Conservation (phyloP, 805 yeast genomes). For the Yamadazyma insecticola region DNA sequence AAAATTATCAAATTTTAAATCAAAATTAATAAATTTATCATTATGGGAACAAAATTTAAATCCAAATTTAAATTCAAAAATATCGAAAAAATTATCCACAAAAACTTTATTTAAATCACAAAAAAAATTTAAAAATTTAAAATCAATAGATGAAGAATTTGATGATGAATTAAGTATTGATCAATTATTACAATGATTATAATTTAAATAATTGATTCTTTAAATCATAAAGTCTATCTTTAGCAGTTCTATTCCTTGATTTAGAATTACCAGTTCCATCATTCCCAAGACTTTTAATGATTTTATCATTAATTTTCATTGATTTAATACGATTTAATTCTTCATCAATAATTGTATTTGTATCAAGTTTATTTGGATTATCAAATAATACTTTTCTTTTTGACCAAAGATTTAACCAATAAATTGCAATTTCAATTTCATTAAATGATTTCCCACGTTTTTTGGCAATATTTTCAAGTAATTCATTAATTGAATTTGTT, state of each 20-base stretch:
- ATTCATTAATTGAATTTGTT: conserved; percentile 63
- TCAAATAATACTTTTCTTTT: conserved; percentile 38
- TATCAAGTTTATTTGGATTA: conserved; percentile 19
- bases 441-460: conserved; percentile 38
- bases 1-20: no score
- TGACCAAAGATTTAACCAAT: conserved; percentile 61
- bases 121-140: no score
- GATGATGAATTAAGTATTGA: no score
- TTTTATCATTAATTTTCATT: conserved; percentile 24
- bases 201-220: conserved; percentile 35
- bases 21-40: no score
- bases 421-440: conserved; percentile 57
- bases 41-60: no score
- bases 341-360: conserved; percentile 15
- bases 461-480: conserved; percentile 47
- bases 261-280: conserved; percentile 35
- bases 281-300: conserved; percentile 32
- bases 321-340: conserved; percentile 26
- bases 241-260: conserved; percentile 37
- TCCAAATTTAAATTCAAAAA: no score
- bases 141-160: no score
- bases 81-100: no score
- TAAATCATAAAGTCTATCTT: conserved; percentile 39
- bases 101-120: no score
- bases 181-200: conserved; percentile 21